phyloP scores from a whole-genome alignment of 768 basidiomycete genomes.

The Amanita rubescens region DNA sequence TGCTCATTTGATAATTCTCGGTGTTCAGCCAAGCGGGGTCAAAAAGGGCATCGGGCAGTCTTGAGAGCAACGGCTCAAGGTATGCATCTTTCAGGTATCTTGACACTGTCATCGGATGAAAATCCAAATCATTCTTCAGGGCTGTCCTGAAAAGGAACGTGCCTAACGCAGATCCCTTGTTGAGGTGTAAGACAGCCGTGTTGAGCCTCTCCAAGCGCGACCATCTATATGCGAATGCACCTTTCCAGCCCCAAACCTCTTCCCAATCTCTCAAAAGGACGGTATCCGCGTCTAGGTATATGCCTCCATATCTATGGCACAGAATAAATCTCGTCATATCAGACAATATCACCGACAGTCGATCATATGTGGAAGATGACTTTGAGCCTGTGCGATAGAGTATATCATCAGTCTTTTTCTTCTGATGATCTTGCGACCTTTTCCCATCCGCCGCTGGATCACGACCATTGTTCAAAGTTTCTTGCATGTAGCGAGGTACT shows the following conservation, averaged over 20 bases:
- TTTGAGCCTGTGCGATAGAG: conserved; percentile 80
- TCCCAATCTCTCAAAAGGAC: conserved; percentile 97
- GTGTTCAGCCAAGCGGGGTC: conserved; percentile 97
- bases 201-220: conserved; percentile 89
- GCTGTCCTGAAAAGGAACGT: conserved; percentile 93
- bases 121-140: conserved; percentile 88
- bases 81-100: conserved; percentile 86
- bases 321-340: conserved; percentile 97
- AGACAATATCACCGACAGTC: conserved; percentile 86
- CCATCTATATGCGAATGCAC: conserved; percentile 97
- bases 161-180: conserved; percentile 87
- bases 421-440: conserved; percentile 15
- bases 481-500: conserved; percentile 29
- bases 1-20: conserved; percentile 83
- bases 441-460: conserved; percentile 11
- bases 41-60: conserved; percentile 92
- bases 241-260: conserved; percentile 94
- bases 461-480: background rate
- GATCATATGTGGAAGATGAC: conserved; percentile 79
- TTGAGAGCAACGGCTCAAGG: conserved; percentile 73
- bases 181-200: conserved; percentile 91
- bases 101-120: conserved; percentile 95
- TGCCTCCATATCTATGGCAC: conserved; percentile 94
- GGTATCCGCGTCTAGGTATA: conserved; percentile 96
- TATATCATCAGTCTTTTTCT: conserved; percentile 33